These are phyloP conservation scores for Dioszegia aurantiaca DNA, from an alignment of 768 basidiomycete genomes.

Conservation along the genomic window DNA sequence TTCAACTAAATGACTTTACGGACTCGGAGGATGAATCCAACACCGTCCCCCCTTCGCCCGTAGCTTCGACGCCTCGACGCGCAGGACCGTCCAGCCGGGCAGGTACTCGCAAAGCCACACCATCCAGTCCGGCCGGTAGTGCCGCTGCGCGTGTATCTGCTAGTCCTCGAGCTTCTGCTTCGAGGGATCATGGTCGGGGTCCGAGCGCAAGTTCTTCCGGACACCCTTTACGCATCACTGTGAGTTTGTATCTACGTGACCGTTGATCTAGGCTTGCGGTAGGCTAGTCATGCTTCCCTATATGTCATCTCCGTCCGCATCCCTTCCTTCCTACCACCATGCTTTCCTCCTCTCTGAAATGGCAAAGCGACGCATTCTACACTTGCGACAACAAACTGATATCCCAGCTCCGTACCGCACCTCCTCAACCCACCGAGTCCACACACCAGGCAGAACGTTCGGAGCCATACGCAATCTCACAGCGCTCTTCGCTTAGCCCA, in stretches of 20 bases:
- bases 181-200: conserved; percentile 3
- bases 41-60: background rate
- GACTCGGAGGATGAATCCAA: conserved; percentile 27
- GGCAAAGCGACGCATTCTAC: too few species aligned
- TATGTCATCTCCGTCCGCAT: too few species aligned
- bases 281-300: too few species aligned
- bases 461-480: conserved; percentile 11
- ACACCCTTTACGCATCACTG: conserved; percentile 21
- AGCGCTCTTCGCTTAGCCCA: conserved; percentile 45
- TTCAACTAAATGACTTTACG: conserved; percentile 28
- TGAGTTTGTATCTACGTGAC: conserved; percentile 4
- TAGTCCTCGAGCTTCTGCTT: background rate
- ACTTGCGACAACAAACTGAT: too few species aligned
- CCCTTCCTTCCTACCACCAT: too few species aligned
- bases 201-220: conserved; percentile 11
- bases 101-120: background rate
- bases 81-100: background rate
- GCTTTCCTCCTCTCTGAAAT: too few species aligned
- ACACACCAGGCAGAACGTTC: conserved; percentile 10
- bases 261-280: too few species aligned
- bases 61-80: background rate
- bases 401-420: conserved; percentile 3
- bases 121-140: background rate
- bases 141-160: conserved; percentile 1
- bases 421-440: conserved; percentile 26